phyloP scores from a whole-genome alignment of 805 yeast genomes.

The Yamadazyma insecticola region DNA sequence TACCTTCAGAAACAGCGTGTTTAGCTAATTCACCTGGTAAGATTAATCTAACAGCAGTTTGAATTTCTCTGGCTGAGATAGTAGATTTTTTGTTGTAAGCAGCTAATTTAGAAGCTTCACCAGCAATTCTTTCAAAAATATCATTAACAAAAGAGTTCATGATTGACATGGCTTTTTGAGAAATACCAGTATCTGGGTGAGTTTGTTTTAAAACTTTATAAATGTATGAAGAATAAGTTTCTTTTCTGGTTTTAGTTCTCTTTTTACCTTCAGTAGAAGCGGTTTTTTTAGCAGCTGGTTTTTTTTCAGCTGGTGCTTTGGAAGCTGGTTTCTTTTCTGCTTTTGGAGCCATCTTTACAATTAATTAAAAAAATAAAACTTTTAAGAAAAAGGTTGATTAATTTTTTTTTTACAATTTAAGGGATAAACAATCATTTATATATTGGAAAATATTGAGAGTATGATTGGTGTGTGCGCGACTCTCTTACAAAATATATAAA shows the following conservation, averaged over 20 bases:
- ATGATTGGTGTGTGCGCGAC: too few relatives aligned
- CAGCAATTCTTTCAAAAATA: constrained; percentile 95
- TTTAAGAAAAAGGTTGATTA: too few relatives aligned
- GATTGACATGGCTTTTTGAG: constrained; percentile 98
- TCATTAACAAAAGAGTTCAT: constrained; percentile 98
- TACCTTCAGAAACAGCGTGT: constrained; percentile 98
- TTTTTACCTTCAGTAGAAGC: constrained; percentile 77
- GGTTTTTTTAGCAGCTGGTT: constrained; percentile 86
- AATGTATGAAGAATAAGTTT: constrained; percentile 95
- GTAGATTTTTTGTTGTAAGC: constrained; percentile 98
- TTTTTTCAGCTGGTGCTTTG: constrained; percentile 96
- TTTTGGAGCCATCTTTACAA: constrained; percentile 60
- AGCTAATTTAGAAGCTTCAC: constrained; percentile 97
- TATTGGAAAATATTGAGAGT: constrained; percentile 5
- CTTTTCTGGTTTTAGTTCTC: constrained; percentile 95
- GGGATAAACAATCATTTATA: too few relatives aligned
- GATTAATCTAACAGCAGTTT: constrained; percentile 96
- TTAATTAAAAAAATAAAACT: too few relatives aligned
- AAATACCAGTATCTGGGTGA: constrained; percentile 99
- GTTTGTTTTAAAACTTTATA: constrained; percentile 98
- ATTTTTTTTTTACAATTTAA: too few relatives aligned
- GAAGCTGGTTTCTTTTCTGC: constrained; percentile 81
- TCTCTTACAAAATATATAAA: too few relatives aligned
- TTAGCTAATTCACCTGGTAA: constrained; percentile 98
- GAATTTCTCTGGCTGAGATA: constrained; percentile 96